Evolutionary conservation across 768 basidiomycete species (phyloP).

Genomic region (Hypsizygus marmoreus): DNA sequence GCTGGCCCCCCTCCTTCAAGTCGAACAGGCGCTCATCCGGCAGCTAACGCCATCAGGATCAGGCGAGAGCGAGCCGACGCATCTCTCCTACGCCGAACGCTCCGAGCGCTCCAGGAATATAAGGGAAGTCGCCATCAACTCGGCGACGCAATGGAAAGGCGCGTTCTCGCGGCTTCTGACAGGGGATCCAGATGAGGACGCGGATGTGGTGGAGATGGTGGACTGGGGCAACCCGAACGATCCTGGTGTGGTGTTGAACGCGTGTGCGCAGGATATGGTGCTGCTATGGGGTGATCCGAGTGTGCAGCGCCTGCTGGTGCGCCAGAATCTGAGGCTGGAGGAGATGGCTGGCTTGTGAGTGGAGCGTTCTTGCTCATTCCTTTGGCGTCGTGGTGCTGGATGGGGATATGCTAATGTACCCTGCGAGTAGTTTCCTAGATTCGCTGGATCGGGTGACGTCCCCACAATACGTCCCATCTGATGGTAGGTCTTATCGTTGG

Average conservation of each 20-base stretch:
- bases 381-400: conserved; percentile 1
- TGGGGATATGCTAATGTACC: too few species aligned
- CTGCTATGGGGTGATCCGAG: conserved; percentile 62
- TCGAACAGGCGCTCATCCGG: conserved; percentile 62
- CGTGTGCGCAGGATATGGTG: conserved; percentile 65
- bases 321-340: conserved; percentile 59
- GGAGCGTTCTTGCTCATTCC: neutral
- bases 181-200: conserved; percentile 22
- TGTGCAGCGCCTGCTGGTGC: conserved; percentile 51
- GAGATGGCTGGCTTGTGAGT: conserved; percentile 77
- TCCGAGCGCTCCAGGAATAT: conserved; percentile 23
- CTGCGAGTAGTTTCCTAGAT: conserved; percentile 66
- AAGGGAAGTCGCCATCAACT: conserved; percentile 57
- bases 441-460: conserved; percentile 63
- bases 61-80: conserved; percentile 29
- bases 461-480: conserved; percentile 62
- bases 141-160: conserved; percentile 51
- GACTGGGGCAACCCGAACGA: conserved; percentile 55
- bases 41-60: conserved; percentile 53
- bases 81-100: conserved; percentile 26
- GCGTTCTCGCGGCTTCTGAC: conserved; percentile 39
- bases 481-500: conserved; percentile 44
- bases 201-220: conserved; percentile 31
- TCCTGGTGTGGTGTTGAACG: conserved; percentile 56
- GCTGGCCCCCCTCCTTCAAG: conserved; percentile 59